A percentile compares a stretch with the other conserved stretches of the same genome.
These are phyloP conservation scores for Cladophialophora exuberans DNA, from an alignment of 2,329 filamentous ascomycete genomes.

Conservation along the genomic window DNA sequence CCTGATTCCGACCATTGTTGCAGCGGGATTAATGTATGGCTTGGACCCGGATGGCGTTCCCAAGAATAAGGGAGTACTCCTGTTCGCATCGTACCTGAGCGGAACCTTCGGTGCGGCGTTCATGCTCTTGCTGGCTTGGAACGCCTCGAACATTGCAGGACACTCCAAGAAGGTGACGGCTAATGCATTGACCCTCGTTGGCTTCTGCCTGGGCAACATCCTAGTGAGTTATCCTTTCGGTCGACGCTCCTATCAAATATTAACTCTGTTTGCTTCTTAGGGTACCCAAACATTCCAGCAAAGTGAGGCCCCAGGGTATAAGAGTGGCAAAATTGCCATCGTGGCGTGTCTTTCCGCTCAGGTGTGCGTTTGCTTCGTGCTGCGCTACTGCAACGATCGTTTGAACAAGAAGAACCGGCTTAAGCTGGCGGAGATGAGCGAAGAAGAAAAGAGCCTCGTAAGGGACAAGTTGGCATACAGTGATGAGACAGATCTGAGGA, in stretches of 20 bases:
- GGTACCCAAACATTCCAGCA: slow-evolving; percentile 49
- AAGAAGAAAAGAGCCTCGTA: slow-evolving; percentile 33
- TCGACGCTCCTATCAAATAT: neutral
- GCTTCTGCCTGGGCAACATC: slow-evolving; percentile 49
- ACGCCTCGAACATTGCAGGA: slow-evolving; percentile 51
- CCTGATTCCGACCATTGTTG: slow-evolving; percentile 52
- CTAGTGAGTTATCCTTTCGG: slow-evolving; percentile 25
- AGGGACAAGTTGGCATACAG: slow-evolving; percentile 37
- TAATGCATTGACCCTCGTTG: slow-evolving; percentile 46
- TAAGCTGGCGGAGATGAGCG: slow-evolving; percentile 35
- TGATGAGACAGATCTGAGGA: slow-evolving; percentile 36
- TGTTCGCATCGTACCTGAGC: slow-evolving; percentile 50
- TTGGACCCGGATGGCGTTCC: slow-evolving; percentile 38
- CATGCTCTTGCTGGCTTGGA: slow-evolving; percentile 52
- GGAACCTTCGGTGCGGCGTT: slow-evolving; percentile 48
- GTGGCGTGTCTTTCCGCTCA: slow-evolving; percentile 2
- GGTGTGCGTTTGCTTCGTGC: slow-evolving; percentile 36
- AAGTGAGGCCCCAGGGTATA: slow-evolving; percentile 47
- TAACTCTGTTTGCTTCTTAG: neutral
- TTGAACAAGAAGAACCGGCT: slow-evolving; percentile 38
- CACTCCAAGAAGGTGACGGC: slow-evolving; percentile 50
- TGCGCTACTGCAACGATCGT: slow-evolving; percentile 37
- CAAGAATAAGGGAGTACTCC: slow-evolving; percentile 44
- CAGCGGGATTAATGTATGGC: slow-evolving; percentile 40
- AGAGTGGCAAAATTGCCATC: slow-evolving; percentile 38